Conservation (phyloP, 1,284 basidiomycete species). For the Moesziomyces aphidis region DNA sequence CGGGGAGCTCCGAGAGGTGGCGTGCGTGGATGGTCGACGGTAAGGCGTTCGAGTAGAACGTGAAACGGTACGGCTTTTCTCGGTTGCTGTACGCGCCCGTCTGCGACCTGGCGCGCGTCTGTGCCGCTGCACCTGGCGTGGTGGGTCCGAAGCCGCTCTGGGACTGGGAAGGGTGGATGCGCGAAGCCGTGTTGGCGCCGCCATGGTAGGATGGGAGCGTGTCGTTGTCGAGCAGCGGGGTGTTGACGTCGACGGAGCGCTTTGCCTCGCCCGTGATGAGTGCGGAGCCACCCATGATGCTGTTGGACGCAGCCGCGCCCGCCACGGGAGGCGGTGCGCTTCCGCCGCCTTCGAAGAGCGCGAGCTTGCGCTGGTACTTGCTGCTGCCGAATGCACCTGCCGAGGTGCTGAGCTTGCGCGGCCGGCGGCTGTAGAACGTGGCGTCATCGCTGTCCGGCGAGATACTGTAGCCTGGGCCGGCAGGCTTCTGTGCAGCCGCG, state of each 20-base stretch:
- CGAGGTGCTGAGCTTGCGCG: slow-evolving; percentile 50
- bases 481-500: slow-evolving; percentile 20
- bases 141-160: slow-evolving; percentile 18
- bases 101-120: slow-evolving; percentile 24
- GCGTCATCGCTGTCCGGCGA: slow-evolving; percentile 64
- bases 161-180: slow-evolving; percentile 22
- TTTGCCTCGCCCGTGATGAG: slow-evolving; percentile 12
- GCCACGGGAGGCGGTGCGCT: slow-evolving; percentile 56
- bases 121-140: slow-evolving; percentile 12
- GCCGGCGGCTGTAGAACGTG: slow-evolving; percentile 64
- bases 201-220: slow-evolving; percentile 67
- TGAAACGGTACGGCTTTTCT: slow-evolving; percentile 89
- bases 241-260: slow-evolving; percentile 58
- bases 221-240: slow-evolving; percentile 66
- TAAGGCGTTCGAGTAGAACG: slow-evolving; percentile 95
- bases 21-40: slow-evolving; percentile 94
- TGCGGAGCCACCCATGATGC: slow-evolving; percentile 69
- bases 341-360: slow-evolving; percentile 82
- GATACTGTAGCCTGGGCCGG: slow-evolving; percentile 46
- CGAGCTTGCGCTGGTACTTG: slow-evolving; percentile 81
- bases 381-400: slow-evolving; percentile 53
- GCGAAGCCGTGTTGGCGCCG: slow-evolving; percentile 52
- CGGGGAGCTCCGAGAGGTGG: slow-evolving; percentile 90
- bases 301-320: slow-evolving; percentile 53
- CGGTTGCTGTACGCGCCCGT: slow-evolving; percentile 44